These are phyloP conservation scores for Xylaria sp. DNA, from an alignment of 495 filamentous ascomycete species.

Conservation along the genomic window DNA sequence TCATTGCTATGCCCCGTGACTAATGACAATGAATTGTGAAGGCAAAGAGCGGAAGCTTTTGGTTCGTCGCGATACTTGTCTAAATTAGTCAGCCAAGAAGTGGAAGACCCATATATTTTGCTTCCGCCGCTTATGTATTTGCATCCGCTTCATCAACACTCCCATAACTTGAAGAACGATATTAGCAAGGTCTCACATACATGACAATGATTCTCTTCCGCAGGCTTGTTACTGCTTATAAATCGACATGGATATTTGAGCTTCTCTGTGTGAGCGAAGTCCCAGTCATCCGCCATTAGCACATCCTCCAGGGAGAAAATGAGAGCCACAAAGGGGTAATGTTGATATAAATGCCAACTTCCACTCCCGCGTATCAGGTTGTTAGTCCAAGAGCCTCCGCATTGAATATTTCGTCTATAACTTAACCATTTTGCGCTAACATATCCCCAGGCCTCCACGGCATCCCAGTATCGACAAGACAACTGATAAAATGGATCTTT, in stretches of 20 bases:
- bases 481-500: background rate
- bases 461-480: background rate
- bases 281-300: background rate
- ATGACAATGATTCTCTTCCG: background rate
- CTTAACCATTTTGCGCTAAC: background rate
- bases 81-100: background rate
- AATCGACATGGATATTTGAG: background rate
- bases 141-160: background rate
- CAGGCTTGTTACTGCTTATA: background rate
- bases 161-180: background rate
- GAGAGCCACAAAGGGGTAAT: background rate
- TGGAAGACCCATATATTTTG: slow-evolving; percentile 9
- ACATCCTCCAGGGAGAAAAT: too few species aligned
- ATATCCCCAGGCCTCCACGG: background rate
- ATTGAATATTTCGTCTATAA: background rate
- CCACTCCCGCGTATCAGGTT: background rate
- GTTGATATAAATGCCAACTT: background rate
- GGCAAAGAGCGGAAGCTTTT: background rate
- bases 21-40: background rate
- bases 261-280: background rate
- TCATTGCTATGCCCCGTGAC: background rate
- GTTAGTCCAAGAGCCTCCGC: background rate
- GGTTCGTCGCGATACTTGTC: background rate
- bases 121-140: slow-evolving; percentile 11
- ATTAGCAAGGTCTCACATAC: background rate